Evolutionary conservation across 1,139 yeast genomes (phyloP).

Genomic region (Yamadazyma blattariae): DNA sequence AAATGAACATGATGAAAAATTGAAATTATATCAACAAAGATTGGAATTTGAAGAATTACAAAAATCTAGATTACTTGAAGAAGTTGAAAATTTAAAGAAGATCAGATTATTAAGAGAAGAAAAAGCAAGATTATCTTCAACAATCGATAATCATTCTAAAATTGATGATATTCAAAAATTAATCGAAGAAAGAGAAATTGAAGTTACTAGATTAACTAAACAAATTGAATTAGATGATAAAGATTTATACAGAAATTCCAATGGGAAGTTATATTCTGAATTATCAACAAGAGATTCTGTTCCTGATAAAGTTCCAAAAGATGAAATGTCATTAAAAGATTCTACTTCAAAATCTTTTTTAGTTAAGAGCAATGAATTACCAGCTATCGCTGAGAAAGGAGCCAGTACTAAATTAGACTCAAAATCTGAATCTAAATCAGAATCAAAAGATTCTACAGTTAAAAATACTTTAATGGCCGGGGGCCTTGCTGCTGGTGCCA

Average conservation of each 20-base stretch:
- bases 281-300: slow-evolving; percentile 13
- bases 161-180: slow-evolving; percentile 31
- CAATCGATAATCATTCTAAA: slow-evolving; percentile 22
- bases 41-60: slow-evolving; percentile 36
- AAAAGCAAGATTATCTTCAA: slow-evolving; percentile 30
- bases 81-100: slow-evolving; percentile 38
- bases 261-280: slow-evolving; percentile 16
- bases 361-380: slow-evolving; percentile 24
- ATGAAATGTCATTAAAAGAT: slow-evolving; percentile 11
- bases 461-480: slow-evolving; percentile 12
- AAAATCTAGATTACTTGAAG: slow-evolving; percentile 33
- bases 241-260: slow-evolving; percentile 18
- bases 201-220: slow-evolving; percentile 31
- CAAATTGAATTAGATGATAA: slow-evolving; percentile 34
- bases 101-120: slow-evolving; percentile 39
- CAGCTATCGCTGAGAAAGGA: slow-evolving; percentile 13
- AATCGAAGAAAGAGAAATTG: slow-evolving; percentile 35
- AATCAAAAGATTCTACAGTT: slow-evolving; percentile 5
- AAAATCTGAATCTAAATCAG: neutral
- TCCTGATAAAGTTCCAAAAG: slow-evolving; percentile 15
- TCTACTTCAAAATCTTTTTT: slow-evolving; percentile 14
- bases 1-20: slow-evolving; percentile 31
- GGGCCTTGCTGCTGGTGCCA: slow-evolving; percentile 10
- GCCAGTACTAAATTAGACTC: slow-evolving; percentile 7
- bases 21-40: slow-evolving; percentile 27